Conservation (phyloP, 805 yeast species). For the Wickerhamomyces mucosus region DNA sequence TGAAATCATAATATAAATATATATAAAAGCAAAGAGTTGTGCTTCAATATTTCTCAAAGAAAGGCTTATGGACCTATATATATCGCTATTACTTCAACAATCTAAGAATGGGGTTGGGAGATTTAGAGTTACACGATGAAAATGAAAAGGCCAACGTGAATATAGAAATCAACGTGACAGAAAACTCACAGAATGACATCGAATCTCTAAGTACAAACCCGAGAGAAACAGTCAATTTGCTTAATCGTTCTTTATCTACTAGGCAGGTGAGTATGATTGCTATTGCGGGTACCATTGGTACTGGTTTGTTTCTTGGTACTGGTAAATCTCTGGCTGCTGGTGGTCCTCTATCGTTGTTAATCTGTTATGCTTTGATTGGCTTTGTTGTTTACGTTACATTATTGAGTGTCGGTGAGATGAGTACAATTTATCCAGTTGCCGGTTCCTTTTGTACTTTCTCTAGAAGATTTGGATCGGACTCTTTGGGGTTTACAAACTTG, state of each 20-base stretch:
- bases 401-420: conserved; percentile 54
- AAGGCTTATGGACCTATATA: no score
- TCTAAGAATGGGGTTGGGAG: no score
- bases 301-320: conserved; percentile 51
- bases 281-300: conserved; percentile 77
- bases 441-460: conserved; percentile 56
- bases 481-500: conserved; percentile 35
- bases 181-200: no score
- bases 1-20: no score
- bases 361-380: conserved; percentile 29
- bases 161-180: no score
- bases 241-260: conserved; percentile 24
- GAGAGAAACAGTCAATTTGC: conserved; percentile 11
- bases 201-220: no score
- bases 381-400: conserved; percentile 51
- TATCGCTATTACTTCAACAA: no score
- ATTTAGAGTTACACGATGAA: no score
- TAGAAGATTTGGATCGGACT: conserved; percentile 37
- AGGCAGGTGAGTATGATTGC: conserved; percentile 68
- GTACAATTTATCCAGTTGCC: conserved; percentile 41
- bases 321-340: conserved; percentile 35
- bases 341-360: conserved; percentile 28
- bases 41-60: no score
- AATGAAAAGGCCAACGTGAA: no score
- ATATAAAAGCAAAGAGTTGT: no score